Base-by-base conservation (phyloP, 2,329 filamentous ascomycete genomes). In the Xylaria arbuscula region DNA sequence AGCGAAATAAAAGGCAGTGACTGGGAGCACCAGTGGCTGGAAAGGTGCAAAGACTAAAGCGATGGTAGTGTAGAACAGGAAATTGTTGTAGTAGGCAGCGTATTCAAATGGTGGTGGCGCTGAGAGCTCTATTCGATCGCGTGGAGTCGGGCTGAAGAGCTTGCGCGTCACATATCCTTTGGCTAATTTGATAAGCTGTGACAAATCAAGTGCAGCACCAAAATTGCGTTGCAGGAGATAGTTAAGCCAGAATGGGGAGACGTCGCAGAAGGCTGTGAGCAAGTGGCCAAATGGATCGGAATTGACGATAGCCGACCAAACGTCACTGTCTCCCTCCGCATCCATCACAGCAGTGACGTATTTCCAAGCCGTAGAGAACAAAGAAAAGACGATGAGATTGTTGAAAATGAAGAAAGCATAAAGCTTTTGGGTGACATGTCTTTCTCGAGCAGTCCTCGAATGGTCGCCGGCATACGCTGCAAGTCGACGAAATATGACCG, bases 331-430 rank as follows among this genome's bases (percentile, higher is more conserved):
- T 0, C 84, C 79, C 5, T 86, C 79, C 0, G 87, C 82, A 1
- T 86, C 77, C 54, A 93, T 83, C 32, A 97, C 89, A 4, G 83
- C 83, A 0, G 89, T 82, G 4, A 93, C 83, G 74, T 94, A 94
- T 1, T 84, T 83, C 89, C 72, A 73, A n/a, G 72, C 71, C 5
- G 72, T 69, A 4, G 71, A 72, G 40, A 98, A 98, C 13, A 97
- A 84, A 13, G 94, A 97, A 79, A 98, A 98, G 64, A 98, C 90
- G 71, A 98, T 84, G 63, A 98, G 81, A 77, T 98, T 97, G 86
- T 98, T 98, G 85, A 98, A 93, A 61, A 97, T 87, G 80, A 98
- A 98, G 83, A 98, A 98, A 19, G 92, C 87, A 81, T 96, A 98
- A 2, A 98, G 86, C 80, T 96, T 96, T 72, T 89, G 89, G 67